A percentile compares a stretch with the other conserved stretches of the same genome.
Conservation (phyloP, 1,139 yeast genomes). For the Casaregolazyma suthepensis region DNA sequence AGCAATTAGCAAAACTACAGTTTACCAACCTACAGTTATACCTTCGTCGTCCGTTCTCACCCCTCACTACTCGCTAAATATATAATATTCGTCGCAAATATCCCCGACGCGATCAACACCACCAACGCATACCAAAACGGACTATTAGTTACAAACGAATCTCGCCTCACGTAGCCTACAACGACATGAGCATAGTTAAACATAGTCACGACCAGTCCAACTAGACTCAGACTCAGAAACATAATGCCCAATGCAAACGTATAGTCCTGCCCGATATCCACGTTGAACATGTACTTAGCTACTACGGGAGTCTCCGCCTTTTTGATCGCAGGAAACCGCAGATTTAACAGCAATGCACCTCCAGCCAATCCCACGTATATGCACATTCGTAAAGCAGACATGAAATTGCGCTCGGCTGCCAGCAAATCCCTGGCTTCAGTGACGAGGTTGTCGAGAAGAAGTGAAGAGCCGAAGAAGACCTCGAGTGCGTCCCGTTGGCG, state of each 20-base stretch:
- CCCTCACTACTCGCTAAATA: slow-evolving; percentile 12
- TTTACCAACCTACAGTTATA: too few species aligned
- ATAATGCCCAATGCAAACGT: slow-evolving; percentile 19
- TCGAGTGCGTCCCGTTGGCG: slow-evolving; percentile 7
- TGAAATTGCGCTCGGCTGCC: slow-evolving; percentile 32
- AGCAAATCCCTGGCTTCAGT: slow-evolving; percentile 34
- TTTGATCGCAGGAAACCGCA: slow-evolving; percentile 14
- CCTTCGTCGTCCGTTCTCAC: too few species aligned
- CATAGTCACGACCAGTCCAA: slow-evolving; percentile 18
- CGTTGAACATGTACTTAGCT: neutral
- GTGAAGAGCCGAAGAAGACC: slow-evolving; percentile 19
- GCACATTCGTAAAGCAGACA: slow-evolving; percentile 25
- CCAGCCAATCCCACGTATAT: slow-evolving; percentile 28
- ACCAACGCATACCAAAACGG: slow-evolving; percentile 16
- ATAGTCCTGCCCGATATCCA: slow-evolving; percentile 6
- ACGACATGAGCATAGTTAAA: slow-evolving; percentile 22
- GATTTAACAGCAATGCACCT: slow-evolving; percentile 22
- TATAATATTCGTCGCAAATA: slow-evolving; percentile 21
- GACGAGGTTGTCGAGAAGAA: slow-evolving; percentile 26
- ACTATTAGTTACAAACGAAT: slow-evolving; percentile 21
- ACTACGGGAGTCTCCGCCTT: neutral
- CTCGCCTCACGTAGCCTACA: slow-evolving; percentile 21
- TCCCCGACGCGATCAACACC: slow-evolving; percentile 17
- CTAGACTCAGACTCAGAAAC: slow-evolving; percentile 20
- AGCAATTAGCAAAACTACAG: too few species aligned